Evolutionary conservation across 129 eudicot genomes (phyloP), one percentile per base, ranked within the genome.

Genomic region (sunflower (Helianthus annuus)): DNA sequence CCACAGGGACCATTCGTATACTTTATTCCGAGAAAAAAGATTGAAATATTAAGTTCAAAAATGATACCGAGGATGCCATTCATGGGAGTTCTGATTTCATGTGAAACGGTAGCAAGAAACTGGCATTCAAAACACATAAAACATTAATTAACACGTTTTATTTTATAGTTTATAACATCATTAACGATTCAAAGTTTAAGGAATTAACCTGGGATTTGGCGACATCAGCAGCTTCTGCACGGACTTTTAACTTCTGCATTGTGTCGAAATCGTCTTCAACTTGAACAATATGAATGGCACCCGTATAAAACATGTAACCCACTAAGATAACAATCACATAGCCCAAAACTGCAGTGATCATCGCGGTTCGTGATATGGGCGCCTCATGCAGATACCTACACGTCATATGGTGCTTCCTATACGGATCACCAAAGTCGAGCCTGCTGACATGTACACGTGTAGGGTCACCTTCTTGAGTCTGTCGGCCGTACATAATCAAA

Each of bases 71-170:
- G 89, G 67, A 91, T 85, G 53, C 97, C 97, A 64, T 91, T 87
- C 97, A 91, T 91, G 24, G 97, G 97, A 69, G 97, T 91, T 69
- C 97, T 73, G 72, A 91, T 91, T 80, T 91, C 97, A 71, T 91
- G 97, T 27, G 97, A 91, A 34, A 91, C 91, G 19, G 97, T 91
- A 62, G 97, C 97, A 63, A 91, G 83, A 80, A 91, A 91, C 95
- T 91, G 92, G 27, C 68, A 81, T 44, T 15, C 48, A 27, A 66
- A 66, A 74, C 59, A 14, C 38, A 71, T 9, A 70, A 12, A 32
- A 58, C 10, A 71, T 15, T 34, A 10, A 70, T 10, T 6, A 63
- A 62, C 7, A 49, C 5, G 39, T 0, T 39, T 27, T 46, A 72
- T 14, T 66, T 7, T 22, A 66, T 46, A 74, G 53, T 66, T 7